Conservation (phyloP, 2,329 filamentous ascomycete species). For the Pleomassaria siparia region DNA sequence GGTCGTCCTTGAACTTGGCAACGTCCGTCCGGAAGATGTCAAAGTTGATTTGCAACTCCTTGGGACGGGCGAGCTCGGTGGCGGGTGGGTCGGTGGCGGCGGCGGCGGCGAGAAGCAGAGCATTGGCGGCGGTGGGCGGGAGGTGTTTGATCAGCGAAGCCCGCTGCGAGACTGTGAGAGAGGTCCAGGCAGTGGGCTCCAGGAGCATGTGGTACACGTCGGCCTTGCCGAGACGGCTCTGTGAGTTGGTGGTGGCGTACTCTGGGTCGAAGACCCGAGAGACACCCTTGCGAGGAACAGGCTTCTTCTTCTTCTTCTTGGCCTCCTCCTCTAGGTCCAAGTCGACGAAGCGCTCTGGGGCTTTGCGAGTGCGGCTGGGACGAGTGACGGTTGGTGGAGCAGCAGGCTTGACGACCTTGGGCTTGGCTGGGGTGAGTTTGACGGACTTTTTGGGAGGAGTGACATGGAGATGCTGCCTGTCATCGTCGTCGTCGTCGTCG, state of each 20-base stretch:
- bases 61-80: conserved; percentile 17
- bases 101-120: conserved; percentile 13
- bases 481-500: not conserved
- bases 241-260: conserved; percentile 35
- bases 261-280: conserved; percentile 28
- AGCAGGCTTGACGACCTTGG: not conserved
- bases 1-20: conserved; percentile 58
- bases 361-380: conserved; percentile 27
- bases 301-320: conserved; percentile 3
- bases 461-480: too few relatives aligned
- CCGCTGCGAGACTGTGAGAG: conserved; percentile 26
- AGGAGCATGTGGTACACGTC: conserved; percentile 40
- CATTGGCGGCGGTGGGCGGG: conserved; percentile 17
- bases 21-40: conserved; percentile 56
- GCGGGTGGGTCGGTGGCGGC: conserved; percentile 4
- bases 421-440: conserved; percentile 1
- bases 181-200: conserved; percentile 32
- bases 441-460: not conserved
- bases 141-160: conserved; percentile 25
- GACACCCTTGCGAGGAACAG: conserved; percentile 9
- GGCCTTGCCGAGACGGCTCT: conserved; percentile 30
- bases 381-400: not conserved
- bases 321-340: conserved; percentile 9
- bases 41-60: conserved; percentile 32
- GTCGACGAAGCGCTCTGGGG: conserved; percentile 25